These are phyloP conservation scores for Fusarium newnesense DNA, from an alignment of 2,329 filamentous ascomycete genomes.

Conservation along the genomic window DNA sequence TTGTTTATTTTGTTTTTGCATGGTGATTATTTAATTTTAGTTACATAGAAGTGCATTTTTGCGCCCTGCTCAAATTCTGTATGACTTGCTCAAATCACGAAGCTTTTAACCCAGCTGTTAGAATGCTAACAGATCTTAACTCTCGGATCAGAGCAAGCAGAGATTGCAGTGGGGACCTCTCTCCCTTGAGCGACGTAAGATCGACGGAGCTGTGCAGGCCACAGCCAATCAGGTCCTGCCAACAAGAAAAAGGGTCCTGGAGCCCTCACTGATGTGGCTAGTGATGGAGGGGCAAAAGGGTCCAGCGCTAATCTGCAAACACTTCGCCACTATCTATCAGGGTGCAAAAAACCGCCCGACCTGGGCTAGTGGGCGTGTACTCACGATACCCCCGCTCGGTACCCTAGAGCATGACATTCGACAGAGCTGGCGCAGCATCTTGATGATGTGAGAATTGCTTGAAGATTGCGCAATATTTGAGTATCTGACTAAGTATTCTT, in stretches of 20 bases:
- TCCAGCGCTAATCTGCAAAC: not conserved
- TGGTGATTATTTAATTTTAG: accelerated
- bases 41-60: not conserved
- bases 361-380: not conserved
- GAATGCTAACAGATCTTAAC: not conserved
- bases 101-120: not conserved
- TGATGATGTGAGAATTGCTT: not conserved
- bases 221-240: not conserved
- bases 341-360: not conserved
- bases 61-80: accelerated
- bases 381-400: not conserved
- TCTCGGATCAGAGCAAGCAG: not conserved
- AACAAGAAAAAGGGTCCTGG: not conserved
- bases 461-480: not conserved
- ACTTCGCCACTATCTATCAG: not conserved
- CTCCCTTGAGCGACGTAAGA: not conserved
- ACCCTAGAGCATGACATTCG: not conserved
- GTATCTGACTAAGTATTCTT: too few species aligned
- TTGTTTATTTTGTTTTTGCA: not conserved
- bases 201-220: not conserved
- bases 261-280: not conserved
- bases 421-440: not conserved
- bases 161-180: not conserved
- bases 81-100: not conserved
- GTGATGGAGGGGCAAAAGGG: not conserved